Conservation (phyloP, 768 basidiomycete genomes). For the Baorangia bicolor region DNA sequence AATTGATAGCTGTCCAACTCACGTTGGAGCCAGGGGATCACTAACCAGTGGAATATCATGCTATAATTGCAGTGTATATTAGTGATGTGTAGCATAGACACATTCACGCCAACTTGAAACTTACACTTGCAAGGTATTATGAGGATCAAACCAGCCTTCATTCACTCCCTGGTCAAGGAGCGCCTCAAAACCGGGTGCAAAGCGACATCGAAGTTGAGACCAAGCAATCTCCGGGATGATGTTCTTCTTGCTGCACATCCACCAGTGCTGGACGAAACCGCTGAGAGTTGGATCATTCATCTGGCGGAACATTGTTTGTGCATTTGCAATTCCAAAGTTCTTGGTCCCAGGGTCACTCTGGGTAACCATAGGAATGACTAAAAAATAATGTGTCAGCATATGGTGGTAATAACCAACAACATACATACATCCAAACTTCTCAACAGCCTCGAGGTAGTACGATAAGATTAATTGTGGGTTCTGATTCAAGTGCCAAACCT, state of each 20-base stretch:
- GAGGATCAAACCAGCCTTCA: slow-evolving; percentile 32
- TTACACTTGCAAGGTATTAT: slow-evolving; percentile 26
- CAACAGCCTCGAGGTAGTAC: background rate
- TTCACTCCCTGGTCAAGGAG: slow-evolving; percentile 29
- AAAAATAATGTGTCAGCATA: no score
- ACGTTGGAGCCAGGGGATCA: slow-evolving; percentile 13
- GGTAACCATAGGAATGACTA: background rate
- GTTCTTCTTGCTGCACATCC: slow-evolving; percentile 37
- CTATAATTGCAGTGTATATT: slow-evolving; percentile 22
- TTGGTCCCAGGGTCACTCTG: slow-evolving; percentile 6
- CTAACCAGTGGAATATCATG: slow-evolving; percentile 41
- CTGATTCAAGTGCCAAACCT: background rate
- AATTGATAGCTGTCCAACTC: slow-evolving; percentile 5
- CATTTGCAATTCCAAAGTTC: slow-evolving; percentile 1
- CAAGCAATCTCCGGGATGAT: slow-evolving; percentile 42
- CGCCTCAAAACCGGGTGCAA: slow-evolving; percentile 37
- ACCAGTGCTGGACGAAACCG: slow-evolving; percentile 43
- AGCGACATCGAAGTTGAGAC: no score
- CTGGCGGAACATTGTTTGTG: background rate
- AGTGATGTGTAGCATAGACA: background rate
- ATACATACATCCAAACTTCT: background rate
- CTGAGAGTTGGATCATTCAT: slow-evolving; percentile 35
- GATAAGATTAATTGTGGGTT: slow-evolving; percentile 1
- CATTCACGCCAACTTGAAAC: no score
- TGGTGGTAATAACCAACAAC: no score